Evolutionary conservation across 805 yeast species (phyloP).

Genomic region (Candida pseudofarinosa): DNA sequence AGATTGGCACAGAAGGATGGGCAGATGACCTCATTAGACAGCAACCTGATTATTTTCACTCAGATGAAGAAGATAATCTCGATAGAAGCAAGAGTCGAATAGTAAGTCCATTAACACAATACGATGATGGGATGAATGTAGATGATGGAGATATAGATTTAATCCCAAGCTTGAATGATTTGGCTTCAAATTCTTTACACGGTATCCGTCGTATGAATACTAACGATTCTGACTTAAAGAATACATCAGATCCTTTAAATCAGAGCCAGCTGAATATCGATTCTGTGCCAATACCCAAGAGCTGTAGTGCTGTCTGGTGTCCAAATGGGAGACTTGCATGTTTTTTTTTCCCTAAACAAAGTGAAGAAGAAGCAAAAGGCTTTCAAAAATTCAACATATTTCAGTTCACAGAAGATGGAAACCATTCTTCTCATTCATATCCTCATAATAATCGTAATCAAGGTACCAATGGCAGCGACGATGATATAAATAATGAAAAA

Average conservation of each 20-base stretch:
- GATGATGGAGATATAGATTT: slow-evolving; percentile 24
- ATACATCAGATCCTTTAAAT: not conserved
- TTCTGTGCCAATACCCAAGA: slow-evolving; percentile 87
- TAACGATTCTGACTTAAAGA: not conserved
- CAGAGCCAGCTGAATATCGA: slow-evolving; percentile 42
- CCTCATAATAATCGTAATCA: slow-evolving; percentile 8
- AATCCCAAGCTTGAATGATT: slow-evolving; percentile 40
- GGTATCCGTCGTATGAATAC: not conserved
- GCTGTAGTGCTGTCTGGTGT: slow-evolving; percentile 91
- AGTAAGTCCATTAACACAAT: slow-evolving; percentile 1
- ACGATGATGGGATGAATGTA: slow-evolving; percentile 26
- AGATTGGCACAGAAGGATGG: slow-evolving; percentile 40
- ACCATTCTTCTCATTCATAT: slow-evolving; percentile 11
- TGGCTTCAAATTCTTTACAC: slow-evolving; percentile 21
- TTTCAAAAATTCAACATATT: slow-evolving; percentile 46
- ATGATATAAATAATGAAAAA: not conserved
- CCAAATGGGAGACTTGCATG: slow-evolving; percentile 74
- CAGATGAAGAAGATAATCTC: slow-evolving; percentile 26
- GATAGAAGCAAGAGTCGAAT: slow-evolving; percentile 12
- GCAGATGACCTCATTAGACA: slow-evolving; percentile 38
- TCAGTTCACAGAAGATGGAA: slow-evolving; percentile 38
- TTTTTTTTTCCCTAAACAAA: slow-evolving; percentile 60
- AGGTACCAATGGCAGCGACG: not conserved
- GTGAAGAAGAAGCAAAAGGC: slow-evolving; percentile 33
- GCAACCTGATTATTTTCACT: slow-evolving; percentile 22